Evolutionary conservation across 768 basidiomycete species (phyloP), one percentile per base, ranked within the genome.

Genomic region (Clathrus columnatus): DNA sequence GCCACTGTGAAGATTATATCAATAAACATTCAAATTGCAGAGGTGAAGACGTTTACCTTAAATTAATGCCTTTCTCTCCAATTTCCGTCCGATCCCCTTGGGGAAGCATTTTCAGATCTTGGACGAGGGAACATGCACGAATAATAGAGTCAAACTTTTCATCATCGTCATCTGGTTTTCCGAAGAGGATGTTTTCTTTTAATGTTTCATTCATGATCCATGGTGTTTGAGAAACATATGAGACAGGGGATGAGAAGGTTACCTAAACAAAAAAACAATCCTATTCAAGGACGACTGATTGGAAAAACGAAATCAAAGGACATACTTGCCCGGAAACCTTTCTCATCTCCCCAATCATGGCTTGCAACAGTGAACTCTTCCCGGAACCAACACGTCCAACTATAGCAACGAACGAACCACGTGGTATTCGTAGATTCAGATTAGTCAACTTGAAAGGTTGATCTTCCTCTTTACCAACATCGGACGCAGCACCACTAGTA

Each of bases 311-410:
- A 3, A 24, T n/a, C n/a, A n/a, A n/a, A n/a, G n/a, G n/a, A 30
- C 70, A 63, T 59, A 83, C 83, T 46, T 75, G 68, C 5, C 87
- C 87, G 2, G 70, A 67, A 6, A 74, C 75, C 53, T 75, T 73
- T 23, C 78, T 78, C 84, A 87, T 87, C 64, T 87, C 85, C 7
- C 82, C 82, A 36, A 84, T 75, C 44, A 84, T 58, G 0, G 77
- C 75, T 59, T 80, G 77, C 1, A 83, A 66, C 30, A 82, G 61
- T 1, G 77, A 80, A 56, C 76, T 83, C 82, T 89, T 89, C 26
- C 87, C 87, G 42, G 79, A 81, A 0, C 87, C 87, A 28, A 89
- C 83, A 8, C 77, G 74, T 16, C 87, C 87, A n/a, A 89, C 83
- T 24, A 89, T 79, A 1, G 81, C 84, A 6, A 87, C 73, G 28